A percentile compares a stretch with the other conserved stretches of the same genome.
phyloP scores from a whole-genome alignment of 2,329 filamentous ascomycete species.

The Pseudonectria foliicola region DNA sequence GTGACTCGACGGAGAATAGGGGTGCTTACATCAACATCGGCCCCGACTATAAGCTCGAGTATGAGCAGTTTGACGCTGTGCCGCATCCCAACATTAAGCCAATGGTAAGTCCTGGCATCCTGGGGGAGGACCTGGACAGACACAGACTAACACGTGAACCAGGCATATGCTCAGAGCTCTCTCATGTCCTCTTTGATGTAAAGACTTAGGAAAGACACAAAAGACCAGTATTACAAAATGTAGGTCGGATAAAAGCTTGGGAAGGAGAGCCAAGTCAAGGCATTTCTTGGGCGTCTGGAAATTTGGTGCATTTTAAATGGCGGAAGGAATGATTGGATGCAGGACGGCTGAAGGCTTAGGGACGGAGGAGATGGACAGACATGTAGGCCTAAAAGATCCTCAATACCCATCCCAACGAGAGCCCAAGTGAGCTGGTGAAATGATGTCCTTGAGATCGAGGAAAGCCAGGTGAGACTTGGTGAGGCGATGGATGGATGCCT shows the following conservation, averaged over 20 bases:
- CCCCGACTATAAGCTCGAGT: constrained; percentile 83
- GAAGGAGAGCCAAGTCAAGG: constrained; percentile 7
- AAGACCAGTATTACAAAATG: not conserved
- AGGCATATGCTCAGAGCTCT: constrained; percentile 81
- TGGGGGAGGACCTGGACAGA: constrained; percentile 1
- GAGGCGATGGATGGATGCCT: no score
- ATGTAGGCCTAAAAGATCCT: constrained; percentile 18
- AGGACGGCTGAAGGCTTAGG: no score
- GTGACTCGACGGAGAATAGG: constrained; percentile 95
- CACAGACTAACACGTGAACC: constrained; percentile 16
- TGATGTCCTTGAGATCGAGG: no score
- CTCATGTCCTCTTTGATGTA: constrained; percentile 72
- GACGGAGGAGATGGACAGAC: not conserved
- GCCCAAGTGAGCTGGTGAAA: constrained; percentile 8
- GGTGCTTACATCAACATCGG: constrained; percentile 98
- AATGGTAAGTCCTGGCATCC: constrained; percentile 52
- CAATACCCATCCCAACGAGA: constrained; percentile 21
- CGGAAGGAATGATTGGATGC: not conserved
- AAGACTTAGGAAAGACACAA: constrained; percentile 4
- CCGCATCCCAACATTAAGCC: constrained; percentile 93
- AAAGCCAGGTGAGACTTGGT: no score
- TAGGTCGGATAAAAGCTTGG: not conserved
- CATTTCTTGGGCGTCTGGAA: constrained; percentile 21
- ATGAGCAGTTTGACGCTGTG: constrained; percentile 91
- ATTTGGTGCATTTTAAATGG: constrained; percentile 18